phyloP scores from a whole-genome alignment of 83 land plant genomes.

The Picea abies region DNA sequence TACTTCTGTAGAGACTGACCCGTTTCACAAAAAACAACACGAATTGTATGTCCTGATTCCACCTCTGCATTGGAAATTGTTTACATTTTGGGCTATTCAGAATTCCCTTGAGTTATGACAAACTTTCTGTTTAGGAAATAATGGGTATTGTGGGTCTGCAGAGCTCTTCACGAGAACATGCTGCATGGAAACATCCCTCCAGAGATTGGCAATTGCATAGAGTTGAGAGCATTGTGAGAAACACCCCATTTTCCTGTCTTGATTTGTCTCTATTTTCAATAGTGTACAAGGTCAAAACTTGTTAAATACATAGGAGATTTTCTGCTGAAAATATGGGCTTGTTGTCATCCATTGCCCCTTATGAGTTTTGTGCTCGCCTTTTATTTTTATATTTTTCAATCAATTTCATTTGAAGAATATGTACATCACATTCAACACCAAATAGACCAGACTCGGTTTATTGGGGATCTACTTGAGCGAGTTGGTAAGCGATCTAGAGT shows the following conservation, averaged over 20 bases:
- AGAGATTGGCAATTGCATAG: slow-evolving; percentile 21
- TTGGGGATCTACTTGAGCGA: no score
- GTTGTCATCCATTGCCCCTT: neutral
- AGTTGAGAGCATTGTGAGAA: slow-evolving; percentile 66
- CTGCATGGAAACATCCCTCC: slow-evolving; percentile 15
- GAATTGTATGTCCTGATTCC: slow-evolving; percentile 46
- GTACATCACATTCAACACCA: no score
- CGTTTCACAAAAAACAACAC: no score
- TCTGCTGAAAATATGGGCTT: slow-evolving; percentile 2
- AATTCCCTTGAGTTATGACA: no score
- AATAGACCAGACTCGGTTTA: no score
- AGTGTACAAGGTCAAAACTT: neutral
- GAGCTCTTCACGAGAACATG: slow-evolving; percentile 71
- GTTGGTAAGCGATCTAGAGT: no score
- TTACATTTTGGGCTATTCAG: neutral
- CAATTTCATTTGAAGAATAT: no score
- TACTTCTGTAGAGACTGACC: no score
- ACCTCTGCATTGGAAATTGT: neutral
- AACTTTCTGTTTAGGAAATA: neutral
- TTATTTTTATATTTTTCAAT: no score
- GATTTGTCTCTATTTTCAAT: neutral
- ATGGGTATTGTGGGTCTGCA: slow-evolving; percentile 15
- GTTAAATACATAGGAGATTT: neutral
- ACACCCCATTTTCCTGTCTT: neutral
- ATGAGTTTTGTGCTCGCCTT: neutral